A percentile compares a stretch with the other conserved stretches of the same genome.
phyloP scores from a whole-genome alignment of 2,329 filamentous ascomycete genomes.

The Nemania sp. region DNA sequence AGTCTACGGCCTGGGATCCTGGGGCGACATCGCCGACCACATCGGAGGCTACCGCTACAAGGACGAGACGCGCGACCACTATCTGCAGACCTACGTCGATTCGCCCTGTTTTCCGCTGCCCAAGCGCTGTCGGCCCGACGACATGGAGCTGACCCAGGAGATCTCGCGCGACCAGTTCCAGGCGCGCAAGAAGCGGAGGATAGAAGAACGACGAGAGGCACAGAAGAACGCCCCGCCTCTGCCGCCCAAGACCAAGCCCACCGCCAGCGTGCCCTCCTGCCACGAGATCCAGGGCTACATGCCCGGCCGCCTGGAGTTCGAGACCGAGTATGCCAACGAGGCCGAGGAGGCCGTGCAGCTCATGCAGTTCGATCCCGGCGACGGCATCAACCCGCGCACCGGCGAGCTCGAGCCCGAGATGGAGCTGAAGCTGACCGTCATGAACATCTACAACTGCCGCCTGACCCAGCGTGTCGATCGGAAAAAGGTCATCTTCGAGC shows the following conservation, averaged over 20 bases:
- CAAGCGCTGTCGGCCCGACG: slow-evolving; percentile 78
- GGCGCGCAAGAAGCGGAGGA: slow-evolving; percentile 85
- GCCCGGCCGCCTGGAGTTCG: slow-evolving; percentile 95
- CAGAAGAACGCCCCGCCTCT: slow-evolving; percentile 82
- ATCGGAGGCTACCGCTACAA: slow-evolving; percentile 94
- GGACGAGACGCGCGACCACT: slow-evolving; percentile 95
- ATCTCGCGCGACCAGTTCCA: slow-evolving; percentile 93
- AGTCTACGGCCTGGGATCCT: slow-evolving; percentile 93
- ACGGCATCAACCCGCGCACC: slow-evolving; percentile 81
- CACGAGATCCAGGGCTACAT: slow-evolving; percentile 99
- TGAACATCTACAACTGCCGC: slow-evolving; percentile 96
- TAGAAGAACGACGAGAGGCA: slow-evolving; percentile 87
- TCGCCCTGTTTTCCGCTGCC: slow-evolving; percentile 85
- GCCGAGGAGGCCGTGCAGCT: slow-evolving; percentile 97
- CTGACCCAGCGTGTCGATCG: slow-evolving; percentile 88
- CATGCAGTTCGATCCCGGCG: slow-evolving; percentile 97
- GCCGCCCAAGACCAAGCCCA: slow-evolving; percentile 92
- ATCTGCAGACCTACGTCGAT: slow-evolving; percentile 83
- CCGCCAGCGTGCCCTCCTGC: slow-evolving; percentile 90
- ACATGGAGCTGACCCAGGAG: slow-evolving; percentile 75
- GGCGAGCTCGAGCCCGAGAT: slow-evolving; percentile 92
- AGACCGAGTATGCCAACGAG: slow-evolving; percentile 96
- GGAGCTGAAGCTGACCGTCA: slow-evolving; percentile 95
- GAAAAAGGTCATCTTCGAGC: slow-evolving; percentile 96
- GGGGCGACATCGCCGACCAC: slow-evolving; percentile 97